A percentile compares a stretch with the other conserved stretches of the same genome.
phyloP scores from a whole-genome alignment of 73 alveolate species.

The Paramecium tetraurelia region DNA sequence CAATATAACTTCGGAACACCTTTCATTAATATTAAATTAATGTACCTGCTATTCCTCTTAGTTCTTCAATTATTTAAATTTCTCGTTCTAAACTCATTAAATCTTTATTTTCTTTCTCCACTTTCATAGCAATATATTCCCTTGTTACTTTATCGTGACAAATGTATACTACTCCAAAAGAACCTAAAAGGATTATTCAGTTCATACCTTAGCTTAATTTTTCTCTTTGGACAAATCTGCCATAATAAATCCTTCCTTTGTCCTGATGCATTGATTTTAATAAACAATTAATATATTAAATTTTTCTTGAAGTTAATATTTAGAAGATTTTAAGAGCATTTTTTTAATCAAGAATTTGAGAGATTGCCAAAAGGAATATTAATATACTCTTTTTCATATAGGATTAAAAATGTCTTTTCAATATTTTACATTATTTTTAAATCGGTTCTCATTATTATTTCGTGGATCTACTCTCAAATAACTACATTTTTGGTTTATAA shows the following conservation, averaged over 20 bases:
- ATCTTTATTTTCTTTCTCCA: slow-evolving; percentile 62
- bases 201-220: neutral
- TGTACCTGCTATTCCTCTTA: neutral
- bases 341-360: neutral
- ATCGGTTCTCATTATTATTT: neutral
- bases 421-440: neutral
- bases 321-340: neutral
- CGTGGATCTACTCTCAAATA: neutral
- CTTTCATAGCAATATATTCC: slow-evolving; percentile 74
- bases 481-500: neutral
- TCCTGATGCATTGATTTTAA: neutral
- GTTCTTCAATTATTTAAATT: slow-evolving; percentile 36
- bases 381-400: neutral
- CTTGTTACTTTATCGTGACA: slow-evolving; percentile 78
- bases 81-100: slow-evolving; percentile 52
- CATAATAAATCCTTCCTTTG: neutral
- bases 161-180: slow-evolving; percentile 89
- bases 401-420: neutral
- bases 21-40: neutral
- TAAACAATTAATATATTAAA: neutral
- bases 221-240: slow-evolving; percentile 22
- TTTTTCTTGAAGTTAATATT: neutral
- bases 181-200: slow-evolving; percentile 70
- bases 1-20: slow-evolving; percentile 55
- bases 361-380: neutral